A percentile compares a stretch with the other conserved stretches of the same genome.
phyloP scores from a whole-genome alignment of 208 protist genomes.

The Crithidia bombi region DNA sequence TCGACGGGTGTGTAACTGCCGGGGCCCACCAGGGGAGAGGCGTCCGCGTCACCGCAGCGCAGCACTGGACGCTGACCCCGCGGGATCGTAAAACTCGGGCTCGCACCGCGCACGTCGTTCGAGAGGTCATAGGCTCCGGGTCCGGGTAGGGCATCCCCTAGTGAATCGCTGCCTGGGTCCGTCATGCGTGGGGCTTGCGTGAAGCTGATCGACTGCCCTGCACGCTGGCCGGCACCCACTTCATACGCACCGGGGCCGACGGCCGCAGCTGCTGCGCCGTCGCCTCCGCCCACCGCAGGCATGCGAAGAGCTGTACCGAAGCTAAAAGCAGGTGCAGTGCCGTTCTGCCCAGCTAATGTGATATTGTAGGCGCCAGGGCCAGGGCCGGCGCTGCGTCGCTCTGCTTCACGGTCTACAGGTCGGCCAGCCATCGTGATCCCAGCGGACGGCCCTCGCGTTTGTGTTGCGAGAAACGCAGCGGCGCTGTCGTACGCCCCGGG shows the following conservation, averaged over 20 bases:
- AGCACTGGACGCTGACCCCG: constrained; percentile 23
- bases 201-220: constrained; percentile 8
- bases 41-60: constrained; percentile 27
- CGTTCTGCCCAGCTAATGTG: background rate
- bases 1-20: constrained; percentile 26
- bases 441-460: constrained; percentile 4
- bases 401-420: background rate
- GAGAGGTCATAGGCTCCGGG: constrained; percentile 35
- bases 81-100: constrained; percentile 28
- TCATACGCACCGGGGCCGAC: constrained; percentile 38
- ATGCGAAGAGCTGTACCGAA: constrained; percentile 52
- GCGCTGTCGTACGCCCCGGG: constrained; percentile 41
- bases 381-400: constrained; percentile 14
- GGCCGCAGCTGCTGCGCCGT: background rate
- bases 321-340: constrained; percentile 16
- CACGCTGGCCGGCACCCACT: background rate
- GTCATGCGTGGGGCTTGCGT: constrained; percentile 25
- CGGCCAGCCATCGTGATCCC: constrained; percentile 27
- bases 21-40: constrained; percentile 29
- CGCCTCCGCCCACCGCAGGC: background rate
- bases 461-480: constrained; percentile 13
- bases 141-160: background rate
- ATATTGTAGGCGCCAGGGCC: constrained; percentile 34
- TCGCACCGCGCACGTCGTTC: background rate
- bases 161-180: background rate